Conservation (phyloP, 805 yeast species). For the Schizosaccharomyces cryophilus region DNA sequence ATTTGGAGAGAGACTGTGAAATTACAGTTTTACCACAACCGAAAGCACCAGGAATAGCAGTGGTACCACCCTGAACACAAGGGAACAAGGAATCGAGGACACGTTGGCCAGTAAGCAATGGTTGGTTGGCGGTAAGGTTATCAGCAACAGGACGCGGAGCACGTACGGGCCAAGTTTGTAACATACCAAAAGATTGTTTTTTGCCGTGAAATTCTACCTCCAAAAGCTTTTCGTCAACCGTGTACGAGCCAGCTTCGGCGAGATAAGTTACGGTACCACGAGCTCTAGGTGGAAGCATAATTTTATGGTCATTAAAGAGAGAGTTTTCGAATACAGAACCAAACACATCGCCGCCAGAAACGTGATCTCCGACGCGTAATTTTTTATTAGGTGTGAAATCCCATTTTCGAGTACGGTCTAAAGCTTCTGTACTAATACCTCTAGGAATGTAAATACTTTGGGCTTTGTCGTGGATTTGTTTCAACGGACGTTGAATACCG, state of each 20-base stretch:
- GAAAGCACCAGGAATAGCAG: constrained; percentile 99
- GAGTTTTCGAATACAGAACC: constrained; percentile 91
- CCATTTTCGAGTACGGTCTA: constrained; percentile 56
- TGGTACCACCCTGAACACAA: constrained; percentile 98
- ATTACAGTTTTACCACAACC: constrained; percentile 98
- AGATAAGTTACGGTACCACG: constrained; percentile 85
- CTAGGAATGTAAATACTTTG: constrained; percentile 94
- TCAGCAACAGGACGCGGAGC: constrained; percentile 97
- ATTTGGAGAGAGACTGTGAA: constrained; percentile 89
- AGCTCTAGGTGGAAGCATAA: constrained; percentile 90
- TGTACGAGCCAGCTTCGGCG: constrained; percentile 76
- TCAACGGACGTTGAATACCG: constrained; percentile 97
- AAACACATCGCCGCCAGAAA: constrained; percentile 92
- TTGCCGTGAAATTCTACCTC: constrained; percentile 91
- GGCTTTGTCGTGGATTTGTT: constrained; percentile 66
- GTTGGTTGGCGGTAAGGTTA: constrained; percentile 78
- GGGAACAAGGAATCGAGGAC: constrained; percentile 95
- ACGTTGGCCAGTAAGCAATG: constrained; percentile 94
- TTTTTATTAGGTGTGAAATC: constrained; percentile 54
- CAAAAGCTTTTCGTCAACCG: constrained; percentile 65
- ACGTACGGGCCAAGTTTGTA: constrained; percentile 99
- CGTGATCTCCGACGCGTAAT: constrained; percentile 82
- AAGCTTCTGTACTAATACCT: constrained; percentile 94
- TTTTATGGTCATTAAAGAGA: constrained; percentile 72
- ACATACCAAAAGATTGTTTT: constrained; percentile 62